Evolutionary conservation across 345 rosid species (phyloP), one percentile per base, ranked within the genome.

Genomic region (Odontarrhena argentea): DNA sequence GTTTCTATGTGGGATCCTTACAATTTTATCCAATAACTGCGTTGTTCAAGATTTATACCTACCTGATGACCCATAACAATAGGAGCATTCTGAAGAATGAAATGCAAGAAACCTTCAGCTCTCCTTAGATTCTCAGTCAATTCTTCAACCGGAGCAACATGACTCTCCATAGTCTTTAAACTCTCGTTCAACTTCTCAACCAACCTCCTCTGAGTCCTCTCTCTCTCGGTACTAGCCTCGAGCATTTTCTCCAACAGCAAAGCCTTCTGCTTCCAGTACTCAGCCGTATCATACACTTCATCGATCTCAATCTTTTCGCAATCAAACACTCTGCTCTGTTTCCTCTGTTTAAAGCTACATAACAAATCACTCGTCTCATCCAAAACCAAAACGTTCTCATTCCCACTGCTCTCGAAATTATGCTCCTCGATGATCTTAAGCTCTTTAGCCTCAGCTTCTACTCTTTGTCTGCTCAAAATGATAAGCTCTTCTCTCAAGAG

Each of bases 61-160:
- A 89, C 98, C 89, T 89, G 92, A 79, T 90, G 95, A 5, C 97
- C 92, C 11, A 87, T 83, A 53, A 87, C 87, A 52, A 90, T 76
- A 3, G 97, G 97, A 32, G 97, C 88, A 77, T 74, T 81, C 75
- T 84, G 90, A 59, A 90, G 97, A 28, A 90, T 84, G 68, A 90
- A 87, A 70, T 86, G 89, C 71, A 84, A 74, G 80, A 86, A 90
- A 73, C 86, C 86, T 67, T 90, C 97, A 0, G 92, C 95, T 58
- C 87, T 80, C 60, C 78, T 84, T 26, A 87, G 81, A 68, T 88
- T 90, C 74, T 86, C 89, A 24, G 90, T 84, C 64, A 93, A 65
- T 35, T 93, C 98, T 79, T 93, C 96, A 0, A 88, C 89, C 0
- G 97, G 97, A 0, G 99, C 86, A 18, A 84, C 51, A 50, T 90